Conservation (phyloP, 139 green algal genomes). For the Bryopsis sp. region DNA sequence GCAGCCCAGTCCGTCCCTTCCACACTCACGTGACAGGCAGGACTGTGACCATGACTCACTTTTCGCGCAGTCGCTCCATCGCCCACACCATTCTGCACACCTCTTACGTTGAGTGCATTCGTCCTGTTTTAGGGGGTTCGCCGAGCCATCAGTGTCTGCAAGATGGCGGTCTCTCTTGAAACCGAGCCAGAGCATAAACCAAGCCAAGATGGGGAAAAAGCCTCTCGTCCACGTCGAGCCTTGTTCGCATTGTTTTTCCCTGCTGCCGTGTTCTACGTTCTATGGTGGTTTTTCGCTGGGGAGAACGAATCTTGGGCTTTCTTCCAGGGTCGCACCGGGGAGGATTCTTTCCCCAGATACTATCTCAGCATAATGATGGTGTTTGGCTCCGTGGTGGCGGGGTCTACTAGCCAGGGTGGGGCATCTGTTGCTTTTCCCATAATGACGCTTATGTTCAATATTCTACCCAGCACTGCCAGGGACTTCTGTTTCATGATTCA, state of each 20-base stretch:
- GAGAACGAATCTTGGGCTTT: background rate
- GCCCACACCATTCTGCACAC: too few species aligned
- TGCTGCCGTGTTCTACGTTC: background rate
- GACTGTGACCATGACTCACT: too few species aligned
- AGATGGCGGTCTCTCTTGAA: too few species aligned
- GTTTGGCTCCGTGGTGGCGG: background rate
- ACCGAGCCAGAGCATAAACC: too few species aligned
- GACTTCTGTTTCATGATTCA: background rate
- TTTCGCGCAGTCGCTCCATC: too few species aligned
- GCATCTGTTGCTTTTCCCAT: background rate
- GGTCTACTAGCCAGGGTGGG: background rate
- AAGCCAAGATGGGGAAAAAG: too few species aligned
- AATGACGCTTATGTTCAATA: background rate
- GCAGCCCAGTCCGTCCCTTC: too few species aligned
- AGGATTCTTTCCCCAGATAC: background rate
- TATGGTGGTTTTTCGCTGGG: background rate
- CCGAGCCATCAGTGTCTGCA: too few species aligned
- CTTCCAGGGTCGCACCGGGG: background rate
- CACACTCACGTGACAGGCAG: too few species aligned
- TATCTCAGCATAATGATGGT: background rate
- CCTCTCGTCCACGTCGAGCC: background rate
- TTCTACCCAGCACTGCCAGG: background rate
- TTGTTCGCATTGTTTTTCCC: background rate
- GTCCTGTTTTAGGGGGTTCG: too few species aligned
- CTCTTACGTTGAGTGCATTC: too few species aligned